Conservation (phyloP, 2,329 filamentous ascomycete genomes). For the Pseudonectria buxi region DNA sequence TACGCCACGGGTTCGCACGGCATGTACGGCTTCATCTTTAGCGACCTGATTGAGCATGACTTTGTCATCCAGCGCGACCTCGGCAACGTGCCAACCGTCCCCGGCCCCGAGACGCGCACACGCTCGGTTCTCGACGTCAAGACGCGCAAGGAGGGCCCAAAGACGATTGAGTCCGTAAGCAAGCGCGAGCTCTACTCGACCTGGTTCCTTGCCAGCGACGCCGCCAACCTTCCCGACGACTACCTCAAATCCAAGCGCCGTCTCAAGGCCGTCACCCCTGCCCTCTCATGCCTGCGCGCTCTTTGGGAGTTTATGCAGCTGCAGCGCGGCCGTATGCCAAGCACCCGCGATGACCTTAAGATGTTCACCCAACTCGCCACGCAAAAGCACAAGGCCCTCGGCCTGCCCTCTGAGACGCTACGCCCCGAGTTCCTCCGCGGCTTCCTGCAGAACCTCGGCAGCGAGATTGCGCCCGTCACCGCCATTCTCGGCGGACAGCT, state of each 20-base stretch:
- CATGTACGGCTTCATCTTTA: slow-evolving; percentile 91
- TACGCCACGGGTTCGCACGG: slow-evolving; percentile 86
- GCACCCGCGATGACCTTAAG: slow-evolving; percentile 59
- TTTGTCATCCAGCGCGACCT: slow-evolving; percentile 82
- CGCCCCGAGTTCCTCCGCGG: slow-evolving; percentile 66
- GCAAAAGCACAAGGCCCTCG: slow-evolving; percentile 69
- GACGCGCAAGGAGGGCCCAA: slow-evolving; percentile 60
- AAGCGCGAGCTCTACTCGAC: slow-evolving; percentile 90
- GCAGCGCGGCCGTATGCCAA: slow-evolving; percentile 47
- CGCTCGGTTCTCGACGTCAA: slow-evolving; percentile 66
- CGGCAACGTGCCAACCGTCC: slow-evolving; percentile 61
- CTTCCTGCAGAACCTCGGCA: slow-evolving; percentile 80
- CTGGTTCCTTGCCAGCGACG: slow-evolving; percentile 73
- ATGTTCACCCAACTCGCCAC: slow-evolving; percentile 72
- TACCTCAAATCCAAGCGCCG: slow-evolving; percentile 61
- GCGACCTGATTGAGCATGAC: slow-evolving; percentile 83
- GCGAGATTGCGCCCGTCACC: slow-evolving; percentile 78
- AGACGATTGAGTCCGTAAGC: slow-evolving; percentile 76
- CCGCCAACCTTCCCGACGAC: slow-evolving; percentile 63
- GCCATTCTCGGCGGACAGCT: slow-evolving; percentile 86
- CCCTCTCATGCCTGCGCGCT: slow-evolving; percentile 79
- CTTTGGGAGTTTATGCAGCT: slow-evolving; percentile 73
- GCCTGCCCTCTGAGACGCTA: slow-evolving; percentile 61
- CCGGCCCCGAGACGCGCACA: slow-evolving; percentile 66
- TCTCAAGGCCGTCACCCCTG: slow-evolving; percentile 69